A percentile compares a stretch with the other conserved stretches of the same genome.
These are phyloP conservation scores for Penicillium lividum DNA, from an alignment of 495 filamentous ascomycete species.

Conservation along the genomic window DNA sequence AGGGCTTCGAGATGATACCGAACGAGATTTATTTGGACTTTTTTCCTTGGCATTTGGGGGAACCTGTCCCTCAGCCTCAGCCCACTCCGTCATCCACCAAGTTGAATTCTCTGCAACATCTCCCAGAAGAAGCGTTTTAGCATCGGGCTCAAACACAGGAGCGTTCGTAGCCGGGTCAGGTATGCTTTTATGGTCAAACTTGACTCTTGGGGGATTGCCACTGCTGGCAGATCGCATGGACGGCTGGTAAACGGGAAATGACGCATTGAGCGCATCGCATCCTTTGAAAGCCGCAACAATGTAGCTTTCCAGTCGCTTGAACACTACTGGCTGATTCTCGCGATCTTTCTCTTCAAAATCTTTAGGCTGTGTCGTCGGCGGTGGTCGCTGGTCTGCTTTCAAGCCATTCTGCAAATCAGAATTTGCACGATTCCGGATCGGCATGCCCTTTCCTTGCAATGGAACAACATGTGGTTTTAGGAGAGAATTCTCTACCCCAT, in stretches of 20 bases:
- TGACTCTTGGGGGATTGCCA: slow-evolving; percentile 31
- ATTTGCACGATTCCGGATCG: slow-evolving; percentile 30
- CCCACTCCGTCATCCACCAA: slow-evolving; percentile 72
- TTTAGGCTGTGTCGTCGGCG: slow-evolving; percentile 19
- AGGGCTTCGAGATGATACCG: slow-evolving; percentile 63
- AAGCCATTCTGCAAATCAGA: slow-evolving; percentile 33
- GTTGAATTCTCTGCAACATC: slow-evolving; percentile 80
- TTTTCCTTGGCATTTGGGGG: slow-evolving; percentile 30
- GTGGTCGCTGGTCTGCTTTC: slow-evolving; percentile 19
- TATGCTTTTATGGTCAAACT: slow-evolving; percentile 22
- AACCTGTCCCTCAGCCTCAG: slow-evolving; percentile 27
- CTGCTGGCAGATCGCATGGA: slow-evolving; percentile 28
- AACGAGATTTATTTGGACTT: slow-evolving; percentile 25
- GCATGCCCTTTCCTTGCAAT: slow-evolving; percentile 22
- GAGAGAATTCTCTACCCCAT: slow-evolving; percentile 17
- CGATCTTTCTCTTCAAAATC: slow-evolving; percentile 22
- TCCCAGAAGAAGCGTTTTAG: slow-evolving; percentile 77
- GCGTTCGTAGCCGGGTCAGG: slow-evolving; percentile 21
- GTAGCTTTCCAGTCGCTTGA: slow-evolving; percentile 75
- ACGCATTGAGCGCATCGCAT: slow-evolving; percentile 69
- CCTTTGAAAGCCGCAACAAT: slow-evolving; percentile 66
- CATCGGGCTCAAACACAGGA: slow-evolving; percentile 61
- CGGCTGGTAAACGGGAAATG: slow-evolving; percentile 53
- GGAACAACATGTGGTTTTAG: slow-evolving; percentile 18
- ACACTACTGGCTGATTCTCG: slow-evolving; percentile 47